Base-by-base conservation (phyloP, 2,329 filamentous ascomycete species). In the Aureobasidium uvarum region DNA sequence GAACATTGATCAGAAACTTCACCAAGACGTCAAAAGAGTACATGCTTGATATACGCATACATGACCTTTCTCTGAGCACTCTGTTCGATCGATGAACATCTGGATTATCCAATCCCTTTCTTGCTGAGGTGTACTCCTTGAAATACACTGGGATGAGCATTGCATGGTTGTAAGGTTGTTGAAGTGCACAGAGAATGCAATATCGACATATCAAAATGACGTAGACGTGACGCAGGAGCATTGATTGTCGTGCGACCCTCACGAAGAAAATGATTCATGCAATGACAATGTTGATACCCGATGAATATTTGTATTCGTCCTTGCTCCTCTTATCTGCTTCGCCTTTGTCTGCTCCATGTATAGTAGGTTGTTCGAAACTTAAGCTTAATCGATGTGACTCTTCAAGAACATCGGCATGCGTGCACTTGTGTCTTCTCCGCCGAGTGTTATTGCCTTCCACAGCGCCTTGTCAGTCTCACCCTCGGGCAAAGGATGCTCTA, bases 401-500 rank as follows among this genome's bases (percentile, higher is more conserved):
- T 23, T 28, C 5, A 5, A 48, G 45, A 48, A 4, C 45, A 48
- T 25, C 45, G 4, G 23, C 5, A 48, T 48, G 2, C 11, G 10
- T n/a, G n/a, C n/a, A n/a, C n/a, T n/a, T n/a, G n/a, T n/a, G n/a
- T n/a, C n/a, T n/a, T n/a, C n/a, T n/a, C n/a, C n/a, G n/a, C n/a
- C n/a, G n/a, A n/a, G n/a, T n/a, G n/a, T n/a, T n/a, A n/a, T n/a
- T n/a, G n/a, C n/a, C n/a, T n/a, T n/a, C n/a, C 69, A 70, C 38
- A 71, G 36, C 20, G 39, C 65, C 31, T 56, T n/a, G 58, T 71
- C 69, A 8, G 38, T 64, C 58, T 69, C 69, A 8, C 68, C 67
- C 20, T 66, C 46, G 7, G 69, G 68, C 58, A 69, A 36, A 59
- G 55, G 38, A 33, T 67, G 68, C 38, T 66, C 51, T 2, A 55